phyloP scores from a whole-genome alignment of 1,139 yeast genomes.

The Blastobotrys buckinghamii region DNA sequence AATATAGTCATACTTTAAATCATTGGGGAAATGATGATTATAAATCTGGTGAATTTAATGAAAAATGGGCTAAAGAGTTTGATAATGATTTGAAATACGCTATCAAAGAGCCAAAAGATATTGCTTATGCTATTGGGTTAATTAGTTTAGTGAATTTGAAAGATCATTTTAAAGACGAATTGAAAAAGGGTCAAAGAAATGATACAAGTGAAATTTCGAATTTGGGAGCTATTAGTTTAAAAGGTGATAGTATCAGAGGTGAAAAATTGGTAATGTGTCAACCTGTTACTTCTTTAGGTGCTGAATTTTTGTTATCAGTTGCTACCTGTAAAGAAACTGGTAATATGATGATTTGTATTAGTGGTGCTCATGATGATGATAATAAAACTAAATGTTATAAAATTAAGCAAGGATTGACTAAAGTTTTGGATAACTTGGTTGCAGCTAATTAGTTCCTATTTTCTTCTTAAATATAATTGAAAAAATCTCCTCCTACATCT shows the following conservation, averaged over 20 bases:
- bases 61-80: conserved; percentile 14
- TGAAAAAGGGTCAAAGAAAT: not conserved
- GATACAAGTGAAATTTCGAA: conserved; percentile 13
- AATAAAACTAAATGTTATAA: conserved; percentile 5
- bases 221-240: conserved; percentile 9
- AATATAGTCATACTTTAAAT: conserved; percentile 5
- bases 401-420: not conserved
- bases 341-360: conserved; percentile 6
- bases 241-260: not conserved
- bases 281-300: conserved; percentile 11
- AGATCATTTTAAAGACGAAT: conserved; percentile 8
- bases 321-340: conserved; percentile 10
- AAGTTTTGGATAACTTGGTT: not conserved
- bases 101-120: conserved; percentile 5
- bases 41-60: conserved; percentile 1
- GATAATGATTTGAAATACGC: conserved; percentile 6
- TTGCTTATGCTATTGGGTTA: conserved; percentile 16
- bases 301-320: conserved; percentile 11
- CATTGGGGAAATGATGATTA: not conserved
- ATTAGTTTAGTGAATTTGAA: conserved; percentile 15
- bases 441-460: not conserved
- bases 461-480: no score
- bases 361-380: conserved; percentile 12
- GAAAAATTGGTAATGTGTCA: conserved; percentile 12
- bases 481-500: no score